Evolutionary conservation across 257 asterid genomes (phyloP).

Genomic region (Petrea volubilis): DNA sequence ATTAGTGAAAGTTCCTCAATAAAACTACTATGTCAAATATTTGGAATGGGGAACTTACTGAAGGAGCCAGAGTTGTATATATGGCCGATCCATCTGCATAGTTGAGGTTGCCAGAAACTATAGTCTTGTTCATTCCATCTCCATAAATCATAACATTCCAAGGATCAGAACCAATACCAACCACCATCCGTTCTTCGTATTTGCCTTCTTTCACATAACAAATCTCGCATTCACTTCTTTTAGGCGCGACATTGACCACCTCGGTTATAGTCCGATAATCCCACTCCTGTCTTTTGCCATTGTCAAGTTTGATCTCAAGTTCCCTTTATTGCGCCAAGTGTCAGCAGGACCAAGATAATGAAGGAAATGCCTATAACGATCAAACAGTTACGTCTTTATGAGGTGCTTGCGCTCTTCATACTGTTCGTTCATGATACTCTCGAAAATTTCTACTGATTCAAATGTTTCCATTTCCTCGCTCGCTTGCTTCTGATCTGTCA

Average conservation of each 20-base stretch:
- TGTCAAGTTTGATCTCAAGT: conserved; percentile 15
- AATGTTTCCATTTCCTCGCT: background rate
- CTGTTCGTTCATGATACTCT: conserved; percentile 21
- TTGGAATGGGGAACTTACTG: conserved; percentile 20
- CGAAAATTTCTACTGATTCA: conserved; percentile 22
- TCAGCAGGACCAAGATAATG: conserved; percentile 16
- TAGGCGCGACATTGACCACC: conserved; percentile 33
- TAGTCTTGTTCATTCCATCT: conserved; percentile 38
- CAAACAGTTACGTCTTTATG: conserved; percentile 29
- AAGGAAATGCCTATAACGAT: conserved; percentile 28
- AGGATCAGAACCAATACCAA: conserved; percentile 18
- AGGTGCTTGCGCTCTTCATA: conserved; percentile 32
- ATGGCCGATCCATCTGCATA: conserved; percentile 31
- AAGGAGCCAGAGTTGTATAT: conserved; percentile 33
- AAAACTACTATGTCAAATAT: background rate
- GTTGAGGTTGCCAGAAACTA: conserved; percentile 25
- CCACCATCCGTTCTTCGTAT: conserved; percentile 29
- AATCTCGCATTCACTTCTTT: conserved; percentile 19
- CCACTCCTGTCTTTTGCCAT: conserved; percentile 38
- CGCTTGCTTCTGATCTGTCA: background rate
- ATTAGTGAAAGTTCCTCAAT: background rate
- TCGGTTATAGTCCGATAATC: conserved; percentile 24
- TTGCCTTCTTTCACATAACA: conserved; percentile 33
- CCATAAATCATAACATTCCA: conserved; percentile 44
- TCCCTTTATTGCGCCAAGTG: conserved; percentile 14